These are phyloP conservation scores for Triticum aestivum DNA, from an alignment of 176 grass and related monocot species.

Conservation along the genomic window IWGSC_CS_RefSeq_v2.1 NC_057797.1:621198230-621198729, in stretches of 20 bases:
- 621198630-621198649: too few species aligned
- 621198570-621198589: neutral
- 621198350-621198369: neutral
- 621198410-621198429: conserved; percentile 13
- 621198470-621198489: neutral
- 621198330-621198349: neutral
- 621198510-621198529: neutral
- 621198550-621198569: neutral
- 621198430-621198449: neutral
- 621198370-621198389: neutral
- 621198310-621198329: neutral
- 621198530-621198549: neutral
- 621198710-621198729: too few species aligned
- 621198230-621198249: conserved; percentile 75
- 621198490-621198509: conserved; percentile 37
- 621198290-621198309: neutral
- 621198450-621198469: neutral
- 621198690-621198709: too few species aligned
- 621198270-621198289: conserved; percentile 10
- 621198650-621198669: too few species aligned
- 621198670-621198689: too few species aligned
- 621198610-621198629: too few species aligned
- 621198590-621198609: too few species aligned
- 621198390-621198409: neutral
- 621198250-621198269: conserved; percentile 1